phyloP scores from a whole-genome alignment of 345 rosid genomes.

The Dimocarpus longan region DNA sequence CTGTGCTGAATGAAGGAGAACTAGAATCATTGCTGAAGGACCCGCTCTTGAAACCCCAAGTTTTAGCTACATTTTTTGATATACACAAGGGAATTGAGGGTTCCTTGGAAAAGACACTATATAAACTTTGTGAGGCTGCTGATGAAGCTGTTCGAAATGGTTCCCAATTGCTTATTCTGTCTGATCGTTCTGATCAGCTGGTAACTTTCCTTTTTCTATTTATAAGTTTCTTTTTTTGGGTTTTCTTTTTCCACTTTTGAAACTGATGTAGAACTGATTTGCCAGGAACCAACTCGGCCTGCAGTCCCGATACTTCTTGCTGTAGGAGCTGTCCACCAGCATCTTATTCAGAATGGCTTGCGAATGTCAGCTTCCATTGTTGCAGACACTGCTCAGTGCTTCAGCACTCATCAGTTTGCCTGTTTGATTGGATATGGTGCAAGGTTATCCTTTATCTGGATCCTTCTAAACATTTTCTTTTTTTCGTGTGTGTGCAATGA shows the following conservation, averaged over 20 bases:
- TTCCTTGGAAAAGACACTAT: constrained; percentile 72
- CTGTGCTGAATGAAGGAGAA: constrained; percentile 89
- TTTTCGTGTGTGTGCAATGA: neutral
- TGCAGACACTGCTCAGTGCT: constrained; percentile 97
- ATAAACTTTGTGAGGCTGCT: constrained; percentile 87
- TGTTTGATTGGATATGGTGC: constrained; percentile 99
- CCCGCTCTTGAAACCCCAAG: constrained; percentile 60
- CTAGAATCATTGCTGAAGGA: constrained; percentile 81
- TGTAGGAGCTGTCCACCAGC: constrained; percentile 98
- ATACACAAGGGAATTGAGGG: constrained; percentile 93
- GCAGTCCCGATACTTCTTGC: constrained; percentile 96
- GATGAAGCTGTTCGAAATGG: constrained; percentile 99
- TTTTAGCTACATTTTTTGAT: constrained; percentile 79
- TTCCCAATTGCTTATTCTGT: constrained; percentile 88
- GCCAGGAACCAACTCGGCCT: constrained; percentile 90
- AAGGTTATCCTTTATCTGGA: constrained; percentile 50
- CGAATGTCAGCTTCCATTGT: constrained; percentile 93
- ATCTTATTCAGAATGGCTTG: constrained; percentile 96
- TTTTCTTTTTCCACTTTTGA: neutral
- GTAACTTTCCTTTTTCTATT: constrained; percentile 39
- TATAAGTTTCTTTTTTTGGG: neutral
- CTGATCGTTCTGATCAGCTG: constrained; percentile 77
- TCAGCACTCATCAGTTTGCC: constrained; percentile 98
- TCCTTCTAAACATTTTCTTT: neutral
- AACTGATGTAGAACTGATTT: neutral